Conservation (phyloP, 2,329 filamentous ascomycete genomes). For the Nectriaceae sp. region DNA sequence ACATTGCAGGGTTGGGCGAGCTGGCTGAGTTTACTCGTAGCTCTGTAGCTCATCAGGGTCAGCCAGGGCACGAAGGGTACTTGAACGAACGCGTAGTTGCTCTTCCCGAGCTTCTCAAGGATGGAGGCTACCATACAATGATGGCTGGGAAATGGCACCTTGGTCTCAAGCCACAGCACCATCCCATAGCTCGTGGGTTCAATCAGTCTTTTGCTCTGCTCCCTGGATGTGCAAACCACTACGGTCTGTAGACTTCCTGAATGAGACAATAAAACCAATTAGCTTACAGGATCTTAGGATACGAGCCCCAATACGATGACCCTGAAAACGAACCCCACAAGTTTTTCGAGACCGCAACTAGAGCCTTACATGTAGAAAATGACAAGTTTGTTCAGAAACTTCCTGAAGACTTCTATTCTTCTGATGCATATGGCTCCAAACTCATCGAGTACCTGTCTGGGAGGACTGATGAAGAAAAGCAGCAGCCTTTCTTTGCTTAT, state of each 20-base stretch:
- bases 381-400: constrained; percentile 43
- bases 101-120: constrained; percentile 58
- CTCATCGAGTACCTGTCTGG: constrained; percentile 53
- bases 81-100: constrained; percentile 61
- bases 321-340: constrained; percentile 41
- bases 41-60: constrained; percentile 49
- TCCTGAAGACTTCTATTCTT: constrained; percentile 55
- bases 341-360: constrained; percentile 33
- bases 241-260: too few species aligned
- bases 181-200: constrained; percentile 59
- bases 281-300: constrained; percentile 32
- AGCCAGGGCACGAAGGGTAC: constrained; percentile 65
- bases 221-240: constrained; percentile 60
- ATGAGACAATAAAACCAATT: too few species aligned
- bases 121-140: constrained; percentile 60
- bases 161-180: constrained; percentile 57
- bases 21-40: constrained; percentile 50
- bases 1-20: constrained; percentile 60
- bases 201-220: constrained; percentile 60
- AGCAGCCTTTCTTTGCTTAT: constrained; percentile 59
- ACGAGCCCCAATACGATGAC: constrained; percentile 44
- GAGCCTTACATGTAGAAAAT: constrained; percentile 38
- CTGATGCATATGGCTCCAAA: constrained; percentile 53
- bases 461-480: constrained; percentile 42
- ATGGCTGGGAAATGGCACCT: constrained; percentile 68